Conservation (phyloP, 768 basidiomycete genomes). For the Favolaschia claudopus region DNA sequence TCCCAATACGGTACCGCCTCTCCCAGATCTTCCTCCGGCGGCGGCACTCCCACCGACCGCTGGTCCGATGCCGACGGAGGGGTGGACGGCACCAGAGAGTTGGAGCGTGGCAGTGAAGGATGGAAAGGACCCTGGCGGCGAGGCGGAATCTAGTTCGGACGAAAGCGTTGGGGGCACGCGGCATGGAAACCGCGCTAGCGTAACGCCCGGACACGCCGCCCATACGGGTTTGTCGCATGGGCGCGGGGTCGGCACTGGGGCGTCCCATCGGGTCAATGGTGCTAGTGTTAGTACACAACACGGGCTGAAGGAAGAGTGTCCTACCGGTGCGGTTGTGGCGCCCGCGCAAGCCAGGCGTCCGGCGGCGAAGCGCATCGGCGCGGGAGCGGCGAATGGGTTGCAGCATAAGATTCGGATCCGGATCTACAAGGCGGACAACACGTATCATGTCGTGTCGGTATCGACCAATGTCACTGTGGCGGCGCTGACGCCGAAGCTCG, state of each 20-base stretch:
- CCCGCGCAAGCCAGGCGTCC: conserved; percentile 2
- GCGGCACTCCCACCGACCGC: conserved; percentile 17
- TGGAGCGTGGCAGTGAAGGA: conserved; percentile 70
- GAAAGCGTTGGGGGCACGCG: conserved; percentile 29
- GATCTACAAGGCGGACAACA: conserved; percentile 77
- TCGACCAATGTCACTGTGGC: conserved; percentile 60
- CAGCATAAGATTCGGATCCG: conserved; percentile 76
- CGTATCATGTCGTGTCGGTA: conserved; percentile 75
- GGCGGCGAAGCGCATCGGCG: conserved; percentile 1
- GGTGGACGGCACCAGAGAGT: conserved; percentile 78
- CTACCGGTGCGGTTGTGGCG: no score
- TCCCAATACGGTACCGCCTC: conserved; percentile 52
- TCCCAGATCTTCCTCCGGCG: conserved; percentile 4
- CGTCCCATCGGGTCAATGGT: no score
- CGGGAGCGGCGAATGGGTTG: conserved; percentile 26
- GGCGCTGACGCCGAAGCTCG: conserved; percentile 24
- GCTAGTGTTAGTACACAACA: no score
- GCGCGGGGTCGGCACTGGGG: no score
- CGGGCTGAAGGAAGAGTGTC: no score
- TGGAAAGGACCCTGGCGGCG: conserved; percentile 38
- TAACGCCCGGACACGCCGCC: no score
- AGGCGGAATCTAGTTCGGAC: conserved; percentile 30
- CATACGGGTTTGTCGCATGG: no score
- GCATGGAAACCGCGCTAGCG: not conserved
- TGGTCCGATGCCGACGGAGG: conserved; percentile 15